These are phyloP conservation scores for Quercus phellos DNA, from an alignment of 331 rosid species.

Conservation along the genomic window DNA sequence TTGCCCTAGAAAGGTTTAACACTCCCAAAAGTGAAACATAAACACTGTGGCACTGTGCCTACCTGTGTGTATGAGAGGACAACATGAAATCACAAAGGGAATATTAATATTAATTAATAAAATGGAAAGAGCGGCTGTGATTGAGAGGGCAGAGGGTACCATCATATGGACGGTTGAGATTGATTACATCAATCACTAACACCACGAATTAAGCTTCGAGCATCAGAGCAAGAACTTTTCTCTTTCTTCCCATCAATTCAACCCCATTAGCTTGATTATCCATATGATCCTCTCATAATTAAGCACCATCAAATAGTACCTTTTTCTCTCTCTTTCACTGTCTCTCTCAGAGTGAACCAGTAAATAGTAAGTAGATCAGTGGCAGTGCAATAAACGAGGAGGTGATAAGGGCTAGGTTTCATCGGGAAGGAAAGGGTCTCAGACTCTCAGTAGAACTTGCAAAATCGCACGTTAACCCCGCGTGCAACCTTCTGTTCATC, in stretches of 20 bases:
- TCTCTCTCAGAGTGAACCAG: background rate
- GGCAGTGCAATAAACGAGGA: constrained; percentile 22
- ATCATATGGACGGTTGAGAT: constrained; percentile 12
- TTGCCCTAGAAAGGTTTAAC: background rate
- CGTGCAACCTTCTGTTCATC: constrained; percentile 16
- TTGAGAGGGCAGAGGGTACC: too few relatives aligned
- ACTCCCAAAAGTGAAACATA: constrained; percentile 5
- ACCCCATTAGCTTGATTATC: background rate
- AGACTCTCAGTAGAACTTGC: constrained; percentile 11
- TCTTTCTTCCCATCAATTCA: background rate
- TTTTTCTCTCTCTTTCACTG: background rate
- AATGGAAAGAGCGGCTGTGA: background rate
- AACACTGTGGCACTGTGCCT: background rate
- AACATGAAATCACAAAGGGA: background rate
- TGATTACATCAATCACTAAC: constrained; percentile 13
- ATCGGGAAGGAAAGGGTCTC: constrained; percentile 41
- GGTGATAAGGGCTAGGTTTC: constrained; percentile 6
- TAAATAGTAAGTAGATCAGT: background rate
- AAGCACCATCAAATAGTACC: background rate
- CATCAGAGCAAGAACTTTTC: background rate
- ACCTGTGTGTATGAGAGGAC: background rate
- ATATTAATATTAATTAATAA: background rate
- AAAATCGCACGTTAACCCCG: constrained; percentile 32
- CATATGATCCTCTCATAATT: background rate
- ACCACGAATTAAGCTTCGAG: background rate